Evolutionary conservation across 306 rosid species (phyloP), one percentile per base, ranked within the genome.

Genomic region (Vigna hirtella): DNA sequence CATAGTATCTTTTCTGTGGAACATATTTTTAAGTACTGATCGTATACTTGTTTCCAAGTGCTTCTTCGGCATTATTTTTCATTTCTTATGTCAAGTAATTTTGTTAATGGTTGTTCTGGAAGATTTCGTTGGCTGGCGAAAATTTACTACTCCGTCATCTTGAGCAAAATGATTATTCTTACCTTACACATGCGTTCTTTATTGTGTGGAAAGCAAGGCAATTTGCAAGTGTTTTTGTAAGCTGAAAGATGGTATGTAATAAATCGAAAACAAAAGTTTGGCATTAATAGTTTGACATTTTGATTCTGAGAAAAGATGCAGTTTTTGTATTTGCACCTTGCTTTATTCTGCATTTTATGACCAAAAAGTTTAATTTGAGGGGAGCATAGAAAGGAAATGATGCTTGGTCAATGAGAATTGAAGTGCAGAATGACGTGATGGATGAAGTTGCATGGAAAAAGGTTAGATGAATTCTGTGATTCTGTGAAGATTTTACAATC

Each of bases 1-100:
- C 73, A 58, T 83, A 75, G 49, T 83, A 42, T 55, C 26, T 17
- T 45, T 78, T 28, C 32, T 58, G 20, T 73, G 66, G 55, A 67
- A 52, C 48, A 66, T 58, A 45, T 40, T 72, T 77, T 32, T 26
- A 70, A 45, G 42, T 32, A 50, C 50, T 71, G 18, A 71, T 78
- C 50, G 40, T 53, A n/a, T 63, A 13, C 40, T 78, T 69, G 18
- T 53, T 49, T 13, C 45, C 56, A 56, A 69, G 48, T 70, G 24
- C 81, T 49, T 71, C 17, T 49, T 28, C 24, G 28, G 17, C 18
- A 24, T 75, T 22, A 61, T 30, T 78, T 16, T 38, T 15, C 50
- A 7, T 17, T 40, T 52, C 18, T 42, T 26, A 26, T 26, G 26
- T 55, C 36, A 38, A 36, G 52, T 18, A 34, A 5, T 76, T 50